These are phyloP conservation scores for Brassica hybrid DNA, from an alignment of 441 rosid genomes.

Conservation along the genomic window DNA sequence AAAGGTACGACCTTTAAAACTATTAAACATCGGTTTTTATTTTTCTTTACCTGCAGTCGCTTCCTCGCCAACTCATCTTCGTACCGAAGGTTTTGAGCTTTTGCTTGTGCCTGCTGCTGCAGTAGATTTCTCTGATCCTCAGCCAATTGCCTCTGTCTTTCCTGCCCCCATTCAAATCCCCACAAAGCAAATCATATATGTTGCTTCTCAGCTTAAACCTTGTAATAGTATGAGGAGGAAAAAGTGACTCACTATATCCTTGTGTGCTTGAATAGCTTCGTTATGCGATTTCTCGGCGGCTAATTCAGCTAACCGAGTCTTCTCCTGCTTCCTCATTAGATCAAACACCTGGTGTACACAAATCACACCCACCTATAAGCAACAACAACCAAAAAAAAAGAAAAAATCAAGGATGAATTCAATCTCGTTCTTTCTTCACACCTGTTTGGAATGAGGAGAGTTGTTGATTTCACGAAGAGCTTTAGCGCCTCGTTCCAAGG, in stretches of 20 bases:
- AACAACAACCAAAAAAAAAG: background rate
- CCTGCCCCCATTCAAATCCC: slow-evolving; percentile 61
- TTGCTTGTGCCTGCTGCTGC: slow-evolving; percentile 87
- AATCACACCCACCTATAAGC: slow-evolving; percentile 12
- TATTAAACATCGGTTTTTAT: background rate
- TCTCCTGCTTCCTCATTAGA: slow-evolving; percentile 9
- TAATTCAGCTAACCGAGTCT: background rate
- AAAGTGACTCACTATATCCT: slow-evolving; percentile 68
- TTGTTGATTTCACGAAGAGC: slow-evolving; percentile 32
- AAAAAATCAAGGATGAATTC: background rate
- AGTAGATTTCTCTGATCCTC: slow-evolving; percentile 83
- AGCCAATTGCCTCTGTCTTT: slow-evolving; percentile 73
- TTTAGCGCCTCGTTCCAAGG: slow-evolving; percentile 89
- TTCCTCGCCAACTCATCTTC: slow-evolving; percentile 91
- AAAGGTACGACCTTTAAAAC: background rate
- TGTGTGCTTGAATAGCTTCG: background rate
- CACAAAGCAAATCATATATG: slow-evolving; percentile 9
- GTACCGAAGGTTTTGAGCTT: slow-evolving; percentile 74
- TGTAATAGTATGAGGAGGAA: background rate
- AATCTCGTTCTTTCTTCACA: background rate
- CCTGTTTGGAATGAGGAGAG: slow-evolving; percentile 11
- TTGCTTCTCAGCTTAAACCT: background rate
- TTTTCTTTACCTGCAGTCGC: slow-evolving; percentile 65
- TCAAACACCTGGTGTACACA: background rate
- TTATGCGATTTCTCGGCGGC: background rate